Base-by-base conservation (phyloP, 495 filamentous ascomycete genomes). In the Daldinia bambusicola region DNA sequence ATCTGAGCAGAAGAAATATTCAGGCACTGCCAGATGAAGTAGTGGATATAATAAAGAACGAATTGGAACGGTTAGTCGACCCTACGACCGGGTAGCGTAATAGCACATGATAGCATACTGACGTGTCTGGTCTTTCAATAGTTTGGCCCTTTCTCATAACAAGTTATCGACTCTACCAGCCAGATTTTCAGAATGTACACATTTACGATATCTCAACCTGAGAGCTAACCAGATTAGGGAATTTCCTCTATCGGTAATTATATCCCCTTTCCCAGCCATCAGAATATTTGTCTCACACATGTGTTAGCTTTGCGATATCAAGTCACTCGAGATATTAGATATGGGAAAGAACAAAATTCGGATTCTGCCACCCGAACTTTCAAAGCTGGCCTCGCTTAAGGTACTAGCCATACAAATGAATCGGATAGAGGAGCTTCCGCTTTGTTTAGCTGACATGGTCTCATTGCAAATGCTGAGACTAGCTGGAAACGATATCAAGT, bases 151-250 rank as follows among this genome's bases (percentile, higher is more conserved):
- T 55, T 94, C 94, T 14, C 93, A 97, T 80, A 99, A 99, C 77
- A 89, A 90, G 56, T 81, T 97, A 18, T 85, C 89, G 37, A 87
- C 89, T 37, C 89, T 99, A 58, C 93, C 94, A 0, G 82, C 87
- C 36, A 88, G 91, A 36, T 93, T 99, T 70, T 86, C 91, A n/a
- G 90, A 93, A 72, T 97, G 95, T 79, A 91, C 87, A 36, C 91
- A 92, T 61, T 85, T 99, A 52, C 92, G 92, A 43, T 99, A 99
- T 76, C 89, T 99, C n/a, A 99, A 99, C 74, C 90, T 97, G 57
- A 85, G 95, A 68, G 89, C 89, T 52, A 99, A 99, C 76, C 84
- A 87, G 61, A 92, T 98, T 61, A 89, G 87, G 69, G 92, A 97
- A 76, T 95, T 99, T 76, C 95, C 95, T 6, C 84, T 89, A 70